Evolutionary conservation across 2,329 filamentous ascomycete genomes (phyloP).

Genomic region (Coniella lustricola): DNA sequence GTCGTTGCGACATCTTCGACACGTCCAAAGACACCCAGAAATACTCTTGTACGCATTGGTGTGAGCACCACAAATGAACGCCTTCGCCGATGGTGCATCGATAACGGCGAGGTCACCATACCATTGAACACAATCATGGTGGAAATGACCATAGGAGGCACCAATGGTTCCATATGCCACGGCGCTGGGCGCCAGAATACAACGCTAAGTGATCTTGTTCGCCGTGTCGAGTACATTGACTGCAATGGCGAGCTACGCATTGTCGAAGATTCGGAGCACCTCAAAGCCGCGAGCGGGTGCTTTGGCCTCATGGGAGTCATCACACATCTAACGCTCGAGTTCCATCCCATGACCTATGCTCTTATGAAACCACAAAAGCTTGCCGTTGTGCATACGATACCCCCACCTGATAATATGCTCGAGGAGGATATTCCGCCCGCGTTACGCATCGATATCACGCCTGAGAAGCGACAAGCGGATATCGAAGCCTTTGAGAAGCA

Average conservation of each 20-base stretch:
- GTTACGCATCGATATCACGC: conserved; percentile 27
- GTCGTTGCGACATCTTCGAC: conserved; percentile 21
- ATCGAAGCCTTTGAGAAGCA: conserved; percentile 30
- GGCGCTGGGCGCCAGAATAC: conserved; percentile 36
- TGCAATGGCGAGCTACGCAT: conserved; percentile 33
- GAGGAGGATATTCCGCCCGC: conserved; percentile 31
- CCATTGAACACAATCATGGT: conserved; percentile 41
- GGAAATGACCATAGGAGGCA: conserved; percentile 40
- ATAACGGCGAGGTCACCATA: conserved; percentile 32
- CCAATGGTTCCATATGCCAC: conserved; percentile 39
- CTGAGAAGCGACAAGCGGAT: conserved; percentile 27
- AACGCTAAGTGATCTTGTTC: conserved; percentile 38
- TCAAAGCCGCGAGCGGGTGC: conserved; percentile 36
- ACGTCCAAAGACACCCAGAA: conserved; percentile 18
- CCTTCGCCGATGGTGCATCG: conserved; percentile 36
- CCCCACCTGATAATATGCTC: conserved; percentile 28
- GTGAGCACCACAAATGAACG: conserved; percentile 38
- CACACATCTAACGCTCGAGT: conserved; percentile 40
- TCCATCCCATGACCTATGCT: conserved; percentile 40
- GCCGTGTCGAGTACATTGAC: conserved; percentile 41
- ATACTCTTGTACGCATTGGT: conserved; percentile 33
- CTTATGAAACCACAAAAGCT: conserved; percentile 37
- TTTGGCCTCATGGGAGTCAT: conserved; percentile 42
- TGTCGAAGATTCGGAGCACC: conserved; percentile 30
- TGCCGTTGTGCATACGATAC: conserved; percentile 34